phyloP scores from a whole-genome alignment of 257 asterid species.

The Ehretia macrophylla region DNA sequence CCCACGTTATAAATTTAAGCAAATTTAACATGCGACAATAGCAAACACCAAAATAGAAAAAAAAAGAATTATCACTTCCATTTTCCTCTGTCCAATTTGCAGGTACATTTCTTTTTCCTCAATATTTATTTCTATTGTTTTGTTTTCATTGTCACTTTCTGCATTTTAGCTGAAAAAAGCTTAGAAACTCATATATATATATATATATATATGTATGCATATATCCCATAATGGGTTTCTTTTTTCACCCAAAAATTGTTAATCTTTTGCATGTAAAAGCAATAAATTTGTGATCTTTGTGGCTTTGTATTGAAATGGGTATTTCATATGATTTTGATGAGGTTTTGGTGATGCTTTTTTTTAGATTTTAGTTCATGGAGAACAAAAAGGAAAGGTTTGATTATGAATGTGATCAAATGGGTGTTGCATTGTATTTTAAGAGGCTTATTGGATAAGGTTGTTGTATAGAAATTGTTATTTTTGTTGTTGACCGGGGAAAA shows the following conservation, averaged over 20 bases:
- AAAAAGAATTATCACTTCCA: slow-evolving; percentile 25
- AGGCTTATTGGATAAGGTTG: slow-evolving; percentile 12
- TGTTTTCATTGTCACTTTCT: slow-evolving; percentile 7
- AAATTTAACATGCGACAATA: neutral
- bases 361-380: too few relatives aligned
- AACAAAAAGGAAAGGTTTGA: neutral
- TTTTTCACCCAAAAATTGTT: too few relatives aligned
- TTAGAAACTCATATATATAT: too few relatives aligned
- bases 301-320: neutral
- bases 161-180: too few relatives aligned
- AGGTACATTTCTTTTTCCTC: slow-evolving; percentile 34
- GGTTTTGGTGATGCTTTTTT: neutral
- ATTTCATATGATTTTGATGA: neutral
- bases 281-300: neutral
- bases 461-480: slow-evolving; percentile 1
- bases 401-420: slow-evolving; percentile 18
- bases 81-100: slow-evolving; percentile 30
- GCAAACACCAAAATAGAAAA: too few relatives aligned
- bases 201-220: too few relatives aligned
- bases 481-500: neutral
- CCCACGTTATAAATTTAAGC: too few relatives aligned
- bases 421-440: slow-evolving; percentile 11
- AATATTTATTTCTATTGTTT: too few relatives aligned
- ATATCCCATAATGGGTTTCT: too few relatives aligned
- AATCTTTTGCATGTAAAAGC: neutral